phyloP scores from a whole-genome alignment of 305 asterid genomes.

The Plantago rigida region DNA sequence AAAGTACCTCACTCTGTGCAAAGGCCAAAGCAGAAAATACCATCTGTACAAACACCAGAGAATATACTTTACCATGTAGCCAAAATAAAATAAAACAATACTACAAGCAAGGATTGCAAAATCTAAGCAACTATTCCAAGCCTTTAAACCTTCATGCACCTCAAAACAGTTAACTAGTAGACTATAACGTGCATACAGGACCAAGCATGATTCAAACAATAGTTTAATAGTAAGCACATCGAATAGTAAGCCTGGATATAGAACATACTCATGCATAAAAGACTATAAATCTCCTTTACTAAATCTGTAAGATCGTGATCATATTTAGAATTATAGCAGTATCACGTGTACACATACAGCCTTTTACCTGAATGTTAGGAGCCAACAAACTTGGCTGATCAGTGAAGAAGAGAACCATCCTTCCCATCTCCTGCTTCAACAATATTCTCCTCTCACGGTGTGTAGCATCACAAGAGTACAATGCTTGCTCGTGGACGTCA shows the following conservation, averaged over 20 bases:
- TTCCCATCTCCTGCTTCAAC: slow-evolving; percentile 95
- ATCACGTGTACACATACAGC: slow-evolving; percentile 14
- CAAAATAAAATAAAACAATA: slow-evolving; percentile 11
- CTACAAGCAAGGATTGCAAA: not conserved
- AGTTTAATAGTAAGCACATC: not conserved
- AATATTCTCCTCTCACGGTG: slow-evolving; percentile 88
- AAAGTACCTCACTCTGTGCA: slow-evolving; percentile 88
- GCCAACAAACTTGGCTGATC: slow-evolving; percentile 98
- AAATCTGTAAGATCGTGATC: no score
- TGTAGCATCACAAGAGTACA: slow-evolving; percentile 70
- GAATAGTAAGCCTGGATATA: not conserved
- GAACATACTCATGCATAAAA: not conserved
- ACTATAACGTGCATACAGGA: not conserved
- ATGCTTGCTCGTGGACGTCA: slow-evolving; percentile 95
- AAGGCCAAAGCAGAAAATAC: slow-evolving; percentile 95
- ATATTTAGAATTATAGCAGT: slow-evolving; percentile 2
- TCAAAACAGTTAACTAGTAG: not conserved
- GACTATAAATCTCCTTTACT: no score
- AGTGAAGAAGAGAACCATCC: slow-evolving; percentile 92
- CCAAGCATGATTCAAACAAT: not conserved
- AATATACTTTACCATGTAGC: slow-evolving; percentile 18
- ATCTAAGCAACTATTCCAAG: not conserved
- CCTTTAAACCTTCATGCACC: not conserved
- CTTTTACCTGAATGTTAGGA: slow-evolving; percentile 88
- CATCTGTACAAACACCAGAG: slow-evolving; percentile 62